A percentile compares a stretch with the other conserved stretches of the same genome.
These are phyloP conservation scores for Phytopythium delawarense DNA, from an alignment of 352 stramenopile species.

Conservation along the genomic window DNA sequence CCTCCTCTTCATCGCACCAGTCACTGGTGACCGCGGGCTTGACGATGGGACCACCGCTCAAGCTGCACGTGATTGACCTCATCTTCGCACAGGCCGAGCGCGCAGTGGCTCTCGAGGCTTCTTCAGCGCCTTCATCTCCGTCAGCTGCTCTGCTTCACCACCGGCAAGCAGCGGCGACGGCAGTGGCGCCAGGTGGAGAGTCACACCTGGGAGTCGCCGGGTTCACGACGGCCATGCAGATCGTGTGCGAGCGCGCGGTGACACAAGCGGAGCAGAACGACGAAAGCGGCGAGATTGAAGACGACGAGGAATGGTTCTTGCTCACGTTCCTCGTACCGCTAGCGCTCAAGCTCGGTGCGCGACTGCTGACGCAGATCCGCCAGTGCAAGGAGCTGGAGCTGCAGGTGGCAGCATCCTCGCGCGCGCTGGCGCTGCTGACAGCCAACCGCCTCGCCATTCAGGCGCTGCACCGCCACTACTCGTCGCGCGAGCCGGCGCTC, in stretches of 20 bases:
- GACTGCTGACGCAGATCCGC: constrained; percentile 42
- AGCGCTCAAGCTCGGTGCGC: constrained; percentile 35
- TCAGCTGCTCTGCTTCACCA: constrained; percentile 21
- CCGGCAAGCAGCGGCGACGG: constrained; percentile 16
- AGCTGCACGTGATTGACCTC: constrained; percentile 57
- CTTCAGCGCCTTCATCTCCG: constrained; percentile 4
- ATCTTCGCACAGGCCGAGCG: constrained; percentile 54
- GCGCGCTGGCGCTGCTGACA: constrained; percentile 21
- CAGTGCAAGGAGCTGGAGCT: constrained; percentile 56
- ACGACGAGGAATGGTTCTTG: constrained; percentile 67
- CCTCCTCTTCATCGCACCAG: constrained; percentile 9
- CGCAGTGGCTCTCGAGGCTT: constrained; percentile 25
- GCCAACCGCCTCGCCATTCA: constrained; percentile 38
- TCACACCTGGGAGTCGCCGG: constrained; percentile 30
- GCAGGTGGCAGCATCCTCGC: constrained; percentile 14
- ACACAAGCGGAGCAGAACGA: constrained; percentile 36
- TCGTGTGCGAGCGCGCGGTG: constrained; percentile 50
- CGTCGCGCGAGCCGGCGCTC: constrained; percentile 29
- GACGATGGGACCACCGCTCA: constrained; percentile 26
- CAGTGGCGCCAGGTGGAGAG: constrained; percentile 9
- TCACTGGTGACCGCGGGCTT: constrained; percentile 10
- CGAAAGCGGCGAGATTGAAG: constrained; percentile 36
- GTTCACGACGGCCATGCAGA: constrained; percentile 54
- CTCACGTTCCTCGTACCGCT: constrained; percentile 49
- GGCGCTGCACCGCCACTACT: constrained; percentile 55